Evolutionary conservation across 352 stramenopile genomes (phyloP).

Genomic region (Phytophthora constricta): DNA sequence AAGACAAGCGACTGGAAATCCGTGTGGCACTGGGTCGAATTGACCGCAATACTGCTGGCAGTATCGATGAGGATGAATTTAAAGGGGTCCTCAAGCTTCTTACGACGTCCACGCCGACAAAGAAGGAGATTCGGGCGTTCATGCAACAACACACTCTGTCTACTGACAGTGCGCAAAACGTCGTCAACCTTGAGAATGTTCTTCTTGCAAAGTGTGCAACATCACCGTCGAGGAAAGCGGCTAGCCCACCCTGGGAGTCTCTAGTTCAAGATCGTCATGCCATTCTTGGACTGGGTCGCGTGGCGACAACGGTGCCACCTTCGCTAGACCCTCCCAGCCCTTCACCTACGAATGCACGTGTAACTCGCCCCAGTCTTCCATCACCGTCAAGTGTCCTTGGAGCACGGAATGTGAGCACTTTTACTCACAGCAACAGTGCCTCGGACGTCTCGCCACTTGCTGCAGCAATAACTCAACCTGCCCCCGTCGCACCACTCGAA

Average conservation of each 20-base stretch:
- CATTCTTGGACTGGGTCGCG: constrained; percentile 28
- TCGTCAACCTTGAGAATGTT: constrained; percentile 71
- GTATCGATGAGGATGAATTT: constrained; percentile 81
- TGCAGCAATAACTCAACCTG: constrained; percentile 14
- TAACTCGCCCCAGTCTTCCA: constrained; percentile 16
- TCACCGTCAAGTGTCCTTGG: constrained; percentile 2
- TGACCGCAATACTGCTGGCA: constrained; percentile 59
- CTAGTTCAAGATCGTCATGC: constrained; percentile 80
- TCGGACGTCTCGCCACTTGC: constrained; percentile 21
- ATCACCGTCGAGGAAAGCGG: constrained; percentile 75
- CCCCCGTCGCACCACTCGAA: constrained; percentile 29
- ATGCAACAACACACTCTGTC: constrained; percentile 62
- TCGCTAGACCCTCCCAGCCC: constrained; percentile 2
- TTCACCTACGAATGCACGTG: constrained; percentile 1
- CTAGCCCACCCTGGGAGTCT: constrained; percentile 73
- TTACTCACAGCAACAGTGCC: constrained; percentile 12
- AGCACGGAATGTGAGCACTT: not conserved
- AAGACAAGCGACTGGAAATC: constrained; percentile 86
- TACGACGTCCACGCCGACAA: constrained; percentile 71
- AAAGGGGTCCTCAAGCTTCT: constrained; percentile 80
- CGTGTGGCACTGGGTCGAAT: constrained; percentile 73
- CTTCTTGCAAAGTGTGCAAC: constrained; percentile 74
- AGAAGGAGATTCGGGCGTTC: constrained; percentile 75
- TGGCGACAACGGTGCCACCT: constrained; percentile 3
- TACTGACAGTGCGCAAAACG: constrained; percentile 58